These are phyloP conservation scores for Aspergillus novofumigatus DNA, from an alignment of 2,329 filamentous ascomycete species.

Conservation along the genomic window DNA sequence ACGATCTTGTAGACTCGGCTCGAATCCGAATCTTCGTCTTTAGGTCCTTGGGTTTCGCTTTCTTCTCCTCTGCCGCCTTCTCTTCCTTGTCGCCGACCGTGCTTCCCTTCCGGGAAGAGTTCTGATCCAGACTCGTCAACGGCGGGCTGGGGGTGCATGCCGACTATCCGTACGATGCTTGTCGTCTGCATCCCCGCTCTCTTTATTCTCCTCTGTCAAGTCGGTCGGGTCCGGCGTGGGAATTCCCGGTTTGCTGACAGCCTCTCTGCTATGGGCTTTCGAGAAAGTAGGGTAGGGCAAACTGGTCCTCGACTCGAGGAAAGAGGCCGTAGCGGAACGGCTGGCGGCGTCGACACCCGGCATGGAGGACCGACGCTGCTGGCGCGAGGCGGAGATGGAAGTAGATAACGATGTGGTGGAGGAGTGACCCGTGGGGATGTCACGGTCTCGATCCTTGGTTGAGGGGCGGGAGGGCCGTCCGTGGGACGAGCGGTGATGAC, in stretches of 20 bases:
- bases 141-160: slow-evolving; percentile 47
- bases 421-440: slow-evolving; percentile 26
- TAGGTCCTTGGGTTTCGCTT: slow-evolving; percentile 32
- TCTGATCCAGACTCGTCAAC: slow-evolving; percentile 42
- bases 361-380: slow-evolving; percentile 47
- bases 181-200: slow-evolving; percentile 29
- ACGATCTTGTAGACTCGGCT: slow-evolving; percentile 38
- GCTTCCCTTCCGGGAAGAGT: slow-evolving; percentile 34
- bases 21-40: slow-evolving; percentile 35
- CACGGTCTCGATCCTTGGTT: slow-evolving; percentile 32
- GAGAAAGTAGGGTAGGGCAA: slow-evolving; percentile 78
- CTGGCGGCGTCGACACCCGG: slow-evolving; percentile 44
- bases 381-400: slow-evolving; percentile 18
- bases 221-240: slow-evolving; percentile 72
- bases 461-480: slow-evolving; percentile 27
- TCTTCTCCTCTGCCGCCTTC: slow-evolving; percentile 32
- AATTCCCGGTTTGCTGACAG: slow-evolving; percentile 52
- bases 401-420: slow-evolving; percentile 24
- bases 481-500: slow-evolving; percentile 28
- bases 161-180: slow-evolving; percentile 25
- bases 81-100: slow-evolving; percentile 28
- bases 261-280: slow-evolving; percentile 88
- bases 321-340: slow-evolving; percentile 32
- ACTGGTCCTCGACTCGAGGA: slow-evolving; percentile 45
- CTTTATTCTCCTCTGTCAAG: slow-evolving; percentile 49